Evolutionary conservation across 306 rosid genomes (phyloP), one percentile per base, ranked within the genome.

Genomic region (Ceratonia siliqua): DNA sequence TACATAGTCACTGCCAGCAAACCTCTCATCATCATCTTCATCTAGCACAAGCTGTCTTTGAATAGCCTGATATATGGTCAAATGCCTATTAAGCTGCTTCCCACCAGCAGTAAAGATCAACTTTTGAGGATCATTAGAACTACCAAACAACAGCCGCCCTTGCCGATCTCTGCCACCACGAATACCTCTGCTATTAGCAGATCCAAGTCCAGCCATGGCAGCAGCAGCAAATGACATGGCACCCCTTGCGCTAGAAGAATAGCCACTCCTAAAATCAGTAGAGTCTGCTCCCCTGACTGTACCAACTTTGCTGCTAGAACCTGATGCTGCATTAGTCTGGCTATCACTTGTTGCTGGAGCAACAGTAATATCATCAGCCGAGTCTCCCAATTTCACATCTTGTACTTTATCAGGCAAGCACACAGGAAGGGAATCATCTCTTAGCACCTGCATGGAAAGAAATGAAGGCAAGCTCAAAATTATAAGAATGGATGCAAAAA

Each of bases 191-290:
- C 84, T 83, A 86, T 85, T 92, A 39, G 87, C 92, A 55, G 96
- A 85, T 73, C 96, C 96, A 79, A 95, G 96, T 43, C 99, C 99
- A 62, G 99, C 96, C 98, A 90, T 95, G 58, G 99, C 97, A 50
- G 99, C 99, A 73, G 98, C 98, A 81, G 98, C 98, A 81, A 95
- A 95, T 65, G 99, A 90, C 99, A 95, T 92, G 56, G 91, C 96
- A 68, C 97, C 96, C 75, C 91, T 89, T 36, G 98, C 86, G 58
- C 89, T 76, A 78, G 91, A 88, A 78, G 94, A 87, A 84, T 77
- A 86, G 62, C 83, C 86, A 65, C 90, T 86, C 79, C 93, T 87
- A 62, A 90, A 87, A 74, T 94, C 99, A 50, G 86, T 66, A 27
- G 92, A 79, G 77, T 88, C 97, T 1, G 92, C 72, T 5, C 89